A percentile compares a stretch with the other conserved stretches of the same genome.
Evolutionary conservation across 2,329 filamentous ascomycete genomes (phyloP).

Genomic region (Xylaria multiplex): DNA sequence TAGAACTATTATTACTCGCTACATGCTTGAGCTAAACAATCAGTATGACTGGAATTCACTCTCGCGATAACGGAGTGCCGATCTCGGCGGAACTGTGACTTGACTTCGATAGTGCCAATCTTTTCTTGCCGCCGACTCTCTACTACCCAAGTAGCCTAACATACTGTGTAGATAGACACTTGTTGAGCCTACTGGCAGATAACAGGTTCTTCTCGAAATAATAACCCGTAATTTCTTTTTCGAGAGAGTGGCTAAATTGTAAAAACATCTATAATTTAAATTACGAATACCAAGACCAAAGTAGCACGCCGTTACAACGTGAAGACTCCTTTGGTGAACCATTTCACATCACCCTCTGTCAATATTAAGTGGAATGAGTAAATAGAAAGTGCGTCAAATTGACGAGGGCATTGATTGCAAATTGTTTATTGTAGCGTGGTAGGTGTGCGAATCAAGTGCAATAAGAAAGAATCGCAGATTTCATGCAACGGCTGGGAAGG

Average conservation of each 20-base stretch:
- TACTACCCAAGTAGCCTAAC: background rate
- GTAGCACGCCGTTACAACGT: background rate
- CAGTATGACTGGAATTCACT: constrained; percentile 30
- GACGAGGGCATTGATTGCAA: background rate
- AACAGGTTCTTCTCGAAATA: constrained; percentile 21
- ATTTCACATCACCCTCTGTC: background rate
- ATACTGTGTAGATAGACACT: background rate
- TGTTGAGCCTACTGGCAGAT: constrained; percentile 9
- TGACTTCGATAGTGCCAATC: constrained; percentile 9
- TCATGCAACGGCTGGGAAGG: constrained; percentile 15
- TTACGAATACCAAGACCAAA: background rate
- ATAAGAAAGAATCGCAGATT: constrained; percentile 1
- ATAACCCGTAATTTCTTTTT: constrained; percentile 6
- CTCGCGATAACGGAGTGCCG: constrained; percentile 36
- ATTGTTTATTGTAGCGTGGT: background rate
- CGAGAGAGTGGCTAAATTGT: background rate
- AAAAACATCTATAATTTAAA: constrained; percentile 1
- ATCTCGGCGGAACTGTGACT: constrained; percentile 38
- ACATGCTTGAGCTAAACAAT: constrained; percentile 3
- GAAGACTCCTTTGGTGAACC: background rate
- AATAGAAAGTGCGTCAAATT: background rate
- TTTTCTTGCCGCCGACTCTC: background rate
- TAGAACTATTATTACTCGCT: constrained; percentile 12
- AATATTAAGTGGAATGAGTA: background rate
- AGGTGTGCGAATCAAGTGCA: background rate